Evolutionary conservation across 2,329 filamentous ascomycete genomes (phyloP).

Genomic region (Fusarium buxicola): DNA sequence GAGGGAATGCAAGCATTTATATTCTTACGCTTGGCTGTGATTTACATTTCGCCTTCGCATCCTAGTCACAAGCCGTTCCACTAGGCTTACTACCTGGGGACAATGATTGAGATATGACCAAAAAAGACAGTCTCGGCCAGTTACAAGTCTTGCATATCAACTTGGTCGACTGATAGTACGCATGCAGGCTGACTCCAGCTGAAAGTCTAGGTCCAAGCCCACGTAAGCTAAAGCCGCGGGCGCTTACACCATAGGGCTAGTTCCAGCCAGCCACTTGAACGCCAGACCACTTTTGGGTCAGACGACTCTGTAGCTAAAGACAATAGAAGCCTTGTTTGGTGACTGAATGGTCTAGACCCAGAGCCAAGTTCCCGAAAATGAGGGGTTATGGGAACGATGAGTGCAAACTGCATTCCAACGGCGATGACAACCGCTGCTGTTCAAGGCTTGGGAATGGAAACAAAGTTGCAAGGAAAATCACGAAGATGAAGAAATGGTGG

Average conservation of each 20-base stretch:
- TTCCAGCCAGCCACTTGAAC: conserved; percentile 6
- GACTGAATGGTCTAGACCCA: not conserved
- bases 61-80: not conserved
- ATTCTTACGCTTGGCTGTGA: not conserved
- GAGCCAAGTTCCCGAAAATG: not conserved
- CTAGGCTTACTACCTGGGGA: not conserved
- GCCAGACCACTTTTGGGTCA: not conserved
- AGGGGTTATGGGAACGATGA: not conserved
- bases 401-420: not conserved
- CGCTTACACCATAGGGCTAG: not conserved
- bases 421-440: not conserved
- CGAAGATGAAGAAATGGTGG: no score
- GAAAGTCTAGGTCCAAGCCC: not conserved
- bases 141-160: not conserved
- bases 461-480: no score
- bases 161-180: not conserved
- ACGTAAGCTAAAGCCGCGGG: no score
- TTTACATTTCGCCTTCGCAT: not conserved
- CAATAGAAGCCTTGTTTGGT: not conserved
- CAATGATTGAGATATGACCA: not conserved
- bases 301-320: not conserved
- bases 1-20: not conserved
- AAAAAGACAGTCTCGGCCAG: not conserved
- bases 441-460: no score
- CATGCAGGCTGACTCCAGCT: conserved; percentile 13